Evolutionary conservation across 768 basidiomycete genomes (phyloP).

Genomic region (Artomyces pyxidatus): DNA sequence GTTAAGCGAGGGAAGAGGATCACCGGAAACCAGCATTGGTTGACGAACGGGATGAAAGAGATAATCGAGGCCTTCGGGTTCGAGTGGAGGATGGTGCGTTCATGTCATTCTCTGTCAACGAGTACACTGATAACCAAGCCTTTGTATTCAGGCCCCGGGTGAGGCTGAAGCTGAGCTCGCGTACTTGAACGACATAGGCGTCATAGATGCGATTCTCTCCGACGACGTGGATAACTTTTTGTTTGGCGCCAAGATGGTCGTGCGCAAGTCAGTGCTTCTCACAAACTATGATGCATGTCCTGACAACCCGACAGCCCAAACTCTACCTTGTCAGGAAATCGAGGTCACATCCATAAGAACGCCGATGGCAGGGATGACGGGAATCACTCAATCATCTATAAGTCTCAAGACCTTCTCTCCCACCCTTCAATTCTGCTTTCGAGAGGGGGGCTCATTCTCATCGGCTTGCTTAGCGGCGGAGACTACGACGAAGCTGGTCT

Average conservation of each 20-base stretch:
- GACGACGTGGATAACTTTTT: conserved; percentile 93
- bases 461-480: conserved; percentile 81
- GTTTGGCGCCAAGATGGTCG: conserved; percentile 77
- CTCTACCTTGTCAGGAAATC: conserved; percentile 65
- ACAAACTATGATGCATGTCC: neutral
- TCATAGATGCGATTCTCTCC: conserved; percentile 83
- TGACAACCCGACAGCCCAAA: conserved; percentile 40
- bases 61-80: conserved; percentile 77
- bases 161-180: conserved; percentile 95
- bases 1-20: conserved; percentile 74
- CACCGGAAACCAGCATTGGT: conserved; percentile 50
- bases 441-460: conserved; percentile 64
- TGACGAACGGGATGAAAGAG: conserved; percentile 68
- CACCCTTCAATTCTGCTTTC: conserved; percentile 45
- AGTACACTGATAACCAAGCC: conserved; percentile 14
- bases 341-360: conserved; percentile 52
- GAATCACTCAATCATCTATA: conserved; percentile 47
- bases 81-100: conserved; percentile 59
- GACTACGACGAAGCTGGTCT: conserved; percentile 79
- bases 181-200: conserved; percentile 69
- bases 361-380: conserved; percentile 66
- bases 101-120: conserved; percentile 25
- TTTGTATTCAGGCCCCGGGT: conserved; percentile 60
- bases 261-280: conserved; percentile 59
- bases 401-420: conserved; percentile 31